Base-by-base conservation (phyloP, 306 rosid species). In the Psophocarpus tetragonolobus region DNA sequence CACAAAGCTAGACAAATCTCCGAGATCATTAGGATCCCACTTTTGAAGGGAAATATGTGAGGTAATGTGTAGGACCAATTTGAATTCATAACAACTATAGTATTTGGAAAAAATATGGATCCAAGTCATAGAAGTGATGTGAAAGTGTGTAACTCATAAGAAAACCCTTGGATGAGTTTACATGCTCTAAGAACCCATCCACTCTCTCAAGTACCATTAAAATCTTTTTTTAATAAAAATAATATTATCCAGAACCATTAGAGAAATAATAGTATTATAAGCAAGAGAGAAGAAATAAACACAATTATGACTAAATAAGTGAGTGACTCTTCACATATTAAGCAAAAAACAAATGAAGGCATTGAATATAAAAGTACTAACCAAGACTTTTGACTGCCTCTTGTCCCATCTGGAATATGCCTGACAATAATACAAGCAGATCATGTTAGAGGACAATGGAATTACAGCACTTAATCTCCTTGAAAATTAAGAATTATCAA, bases 371-470 rank as follows among this genome's bases (percentile, higher is more conserved):
- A 14, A 77, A 78, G 42, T 71, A 73, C 90, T 21, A 78, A 93
- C 98, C 91, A 90, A 81, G 81, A 91, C 94, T 84, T 85, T 88
- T 57, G 97, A 88, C 73, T 90, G 98, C 88, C 97, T 87, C 89
- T 91, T 91, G 51, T 91, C 94, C 98, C 98, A 93, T 48, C 96
- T 84, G 8, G 91, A 76, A 82, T 87, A 88, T 61, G 98, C 98
- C 98, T 93, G 88, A 44, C 81, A 76, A 35, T 33, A 57, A 8
- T 14, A 33, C 35, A 62, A 3, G 33, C 60, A 63, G 24, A 51
- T 79, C 71, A 71, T 36, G 50, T 81, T 73, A 80, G 29, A 24
- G 0, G 8, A 53, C 60, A 23, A 50, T 6, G 65, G 12, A 4
- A 50, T 50, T 50, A 8, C 61, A 53, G 57, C 27, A 75, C 17